Evolutionary conservation across 2,329 filamentous ascomycete species (phyloP).

Genomic region (Furcasterigmium sp.): DNA sequence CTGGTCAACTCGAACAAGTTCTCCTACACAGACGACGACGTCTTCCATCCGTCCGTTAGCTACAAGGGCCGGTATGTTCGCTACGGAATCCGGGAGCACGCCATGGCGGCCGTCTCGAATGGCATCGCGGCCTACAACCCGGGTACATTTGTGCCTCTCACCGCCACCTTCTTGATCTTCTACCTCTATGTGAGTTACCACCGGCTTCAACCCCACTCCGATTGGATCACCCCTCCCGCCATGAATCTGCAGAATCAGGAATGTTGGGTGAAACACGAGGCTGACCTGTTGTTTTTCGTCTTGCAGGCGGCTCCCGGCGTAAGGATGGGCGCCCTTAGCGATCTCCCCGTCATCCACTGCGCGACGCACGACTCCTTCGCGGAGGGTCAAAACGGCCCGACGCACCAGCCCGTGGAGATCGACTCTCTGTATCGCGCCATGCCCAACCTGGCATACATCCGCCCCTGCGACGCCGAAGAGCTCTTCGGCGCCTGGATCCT

Average conservation of each 20-base stretch:
- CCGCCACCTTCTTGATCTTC: constrained; percentile 54
- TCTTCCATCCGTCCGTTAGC: too few relatives aligned
- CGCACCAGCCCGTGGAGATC: constrained; percentile 56
- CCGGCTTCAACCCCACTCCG: too few relatives aligned
- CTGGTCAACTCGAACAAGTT: constrained; percentile 31
- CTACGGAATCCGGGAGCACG: constrained; percentile 55
- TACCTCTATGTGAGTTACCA: constrained; percentile 29
- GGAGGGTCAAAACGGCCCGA: constrained; percentile 55
- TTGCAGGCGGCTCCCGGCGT: constrained; percentile 52
- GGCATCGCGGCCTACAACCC: constrained; percentile 51
- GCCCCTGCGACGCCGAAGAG: constrained; percentile 54
- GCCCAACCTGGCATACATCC: constrained; percentile 56
- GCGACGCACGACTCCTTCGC: constrained; percentile 58
- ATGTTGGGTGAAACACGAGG: too few relatives aligned
- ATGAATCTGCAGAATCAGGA: too few relatives aligned
- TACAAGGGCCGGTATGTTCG: constrained; percentile 51
- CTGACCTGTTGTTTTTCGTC: too few relatives aligned
- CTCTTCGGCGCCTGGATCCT: constrained; percentile 48
- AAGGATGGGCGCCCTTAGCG: constrained; percentile 54
- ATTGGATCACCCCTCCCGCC: too few relatives aligned
- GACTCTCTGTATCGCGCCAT: constrained; percentile 53
- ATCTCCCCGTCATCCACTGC: constrained; percentile 49
- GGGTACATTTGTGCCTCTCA: constrained; percentile 48
- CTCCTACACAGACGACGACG: constrained; percentile 48
- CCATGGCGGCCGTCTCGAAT: constrained; percentile 52